Evolutionary conservation across 352 stramenopile genomes (phyloP).

Genomic region (Peronosclerospora sorghi): DNA sequence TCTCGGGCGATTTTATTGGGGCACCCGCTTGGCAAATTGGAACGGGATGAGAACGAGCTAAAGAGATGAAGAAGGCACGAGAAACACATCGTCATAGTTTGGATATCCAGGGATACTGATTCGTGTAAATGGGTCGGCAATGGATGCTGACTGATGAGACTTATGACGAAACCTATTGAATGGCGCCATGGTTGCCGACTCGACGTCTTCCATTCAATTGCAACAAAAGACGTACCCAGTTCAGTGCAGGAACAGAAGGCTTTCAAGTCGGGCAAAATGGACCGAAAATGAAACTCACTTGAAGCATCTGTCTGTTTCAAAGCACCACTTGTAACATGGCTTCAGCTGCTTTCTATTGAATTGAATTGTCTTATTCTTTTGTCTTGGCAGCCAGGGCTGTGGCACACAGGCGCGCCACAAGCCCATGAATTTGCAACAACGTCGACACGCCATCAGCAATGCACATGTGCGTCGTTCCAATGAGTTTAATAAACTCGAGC

Average conservation of each 20-base stretch:
- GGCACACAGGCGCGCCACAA: constrained; percentile 73
- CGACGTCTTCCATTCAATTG: constrained; percentile 57
- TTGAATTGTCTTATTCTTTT: constrained; percentile 7
- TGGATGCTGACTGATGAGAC: constrained; percentile 61
- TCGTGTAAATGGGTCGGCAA: constrained; percentile 31
- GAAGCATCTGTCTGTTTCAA: constrained; percentile 62
- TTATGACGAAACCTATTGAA: constrained; percentile 68
- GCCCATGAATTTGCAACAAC: constrained; percentile 91
- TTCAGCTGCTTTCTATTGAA: no score
- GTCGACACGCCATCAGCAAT: constrained; percentile 89
- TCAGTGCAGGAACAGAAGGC: constrained; percentile 55
- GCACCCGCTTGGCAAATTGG: constrained; percentile 51
- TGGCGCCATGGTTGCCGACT: constrained; percentile 57
- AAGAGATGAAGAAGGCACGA: constrained; percentile 54
- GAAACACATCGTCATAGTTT: constrained; percentile 61
- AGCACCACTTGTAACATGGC: constrained; percentile 62
- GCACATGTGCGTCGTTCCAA: constrained; percentile 87
- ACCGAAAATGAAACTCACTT: constrained; percentile 69
- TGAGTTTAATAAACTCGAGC: constrained; percentile 87
- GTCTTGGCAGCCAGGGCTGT: constrained; percentile 24
- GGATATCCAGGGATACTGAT: constrained; percentile 67
- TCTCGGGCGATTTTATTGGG: constrained; percentile 68
- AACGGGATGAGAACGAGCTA: constrained; percentile 52
- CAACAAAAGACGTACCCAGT: constrained; percentile 44
- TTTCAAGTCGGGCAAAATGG: constrained; percentile 49